phyloP scores from a whole-genome alignment of 805 yeast genomes.

The Clavispora santaluciae region DNA sequence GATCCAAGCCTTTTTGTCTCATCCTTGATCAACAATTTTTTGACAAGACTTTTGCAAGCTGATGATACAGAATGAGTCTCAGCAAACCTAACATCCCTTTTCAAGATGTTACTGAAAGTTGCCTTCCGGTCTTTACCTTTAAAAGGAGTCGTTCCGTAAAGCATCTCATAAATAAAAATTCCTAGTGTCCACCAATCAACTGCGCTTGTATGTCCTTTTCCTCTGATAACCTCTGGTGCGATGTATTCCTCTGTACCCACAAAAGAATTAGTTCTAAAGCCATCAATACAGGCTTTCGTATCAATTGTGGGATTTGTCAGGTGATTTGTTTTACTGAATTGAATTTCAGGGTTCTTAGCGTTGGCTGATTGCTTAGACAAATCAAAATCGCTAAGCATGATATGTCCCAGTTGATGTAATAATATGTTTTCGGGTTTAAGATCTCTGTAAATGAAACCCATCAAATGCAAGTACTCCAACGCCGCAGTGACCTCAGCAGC shows the following conservation, averaged over 20 bases:
- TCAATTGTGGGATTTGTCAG: constrained; percentile 64
- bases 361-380: constrained; percentile 82
- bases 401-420: constrained; percentile 94
- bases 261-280: constrained; percentile 94
- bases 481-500: constrained; percentile 98
- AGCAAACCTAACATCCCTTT: constrained; percentile 76
- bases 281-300: constrained; percentile 92
- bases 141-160: constrained; percentile 94
- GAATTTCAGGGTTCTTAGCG: constrained; percentile 70
- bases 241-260: constrained; percentile 99
- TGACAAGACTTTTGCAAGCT: constrained; percentile 72
- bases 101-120: constrained; percentile 84
- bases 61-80: constrained; percentile 65
- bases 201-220: constrained; percentile 95
- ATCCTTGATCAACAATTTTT: constrained; percentile 80
- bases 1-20: constrained; percentile 88
- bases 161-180: constrained; percentile 87
- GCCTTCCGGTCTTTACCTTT: constrained; percentile 86
- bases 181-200: constrained; percentile 99
- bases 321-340: constrained; percentile 30
- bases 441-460: constrained; percentile 97
- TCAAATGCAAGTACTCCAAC: constrained; percentile 85
- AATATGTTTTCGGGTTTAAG: constrained; percentile 94
- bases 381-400: constrained; percentile 96
- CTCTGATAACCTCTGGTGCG: constrained; percentile 97